Evolutionary conservation across 768 basidiomycete genomes (phyloP).

Genomic region (Pisolithus orientalis): DNA sequence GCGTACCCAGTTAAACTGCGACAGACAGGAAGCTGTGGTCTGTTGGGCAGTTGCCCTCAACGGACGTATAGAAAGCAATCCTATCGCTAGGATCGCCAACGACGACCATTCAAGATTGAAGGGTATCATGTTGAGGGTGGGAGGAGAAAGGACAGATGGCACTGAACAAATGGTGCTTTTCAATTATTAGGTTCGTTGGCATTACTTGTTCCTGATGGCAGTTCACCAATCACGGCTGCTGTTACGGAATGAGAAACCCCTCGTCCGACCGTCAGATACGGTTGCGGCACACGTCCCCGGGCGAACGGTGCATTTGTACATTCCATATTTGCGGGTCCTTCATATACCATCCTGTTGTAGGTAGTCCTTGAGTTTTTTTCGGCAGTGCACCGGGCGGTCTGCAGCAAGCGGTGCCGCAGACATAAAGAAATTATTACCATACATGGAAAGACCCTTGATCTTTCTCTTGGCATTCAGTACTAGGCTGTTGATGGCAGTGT

Average conservation of each 20-base stretch:
- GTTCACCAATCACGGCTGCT: background rate
- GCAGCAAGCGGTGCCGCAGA: too few species aligned
- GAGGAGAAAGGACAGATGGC: background rate
- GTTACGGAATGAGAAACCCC: background rate
- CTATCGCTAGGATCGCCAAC: conserved; percentile 12
- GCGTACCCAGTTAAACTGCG: conserved; percentile 24
- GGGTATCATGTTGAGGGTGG: conserved; percentile 9
- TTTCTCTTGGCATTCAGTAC: too few species aligned
- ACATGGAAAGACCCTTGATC: too few species aligned
- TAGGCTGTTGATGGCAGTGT: too few species aligned
- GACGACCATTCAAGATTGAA: conserved; percentile 6
- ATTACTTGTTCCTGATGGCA: conserved; percentile 10
- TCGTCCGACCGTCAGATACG: background rate
- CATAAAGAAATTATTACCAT: too few species aligned
- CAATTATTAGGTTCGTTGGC: background rate
- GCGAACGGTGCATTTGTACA: too few species aligned
- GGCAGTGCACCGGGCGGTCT: too few species aligned
- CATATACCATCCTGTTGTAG: too few species aligned
- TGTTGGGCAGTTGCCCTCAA: conserved; percentile 16
- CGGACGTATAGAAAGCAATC: conserved; percentile 14
- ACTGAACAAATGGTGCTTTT: background rate
- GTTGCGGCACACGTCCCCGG: too few species aligned
- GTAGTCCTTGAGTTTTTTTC: too few species aligned
- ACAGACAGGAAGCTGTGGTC: conserved; percentile 15
- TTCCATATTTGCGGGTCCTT: too few species aligned